These are phyloP conservation scores for Sporothrix dimorphospora DNA, from an alignment of 2,329 filamentous ascomycete genomes.

Conservation along the genomic window DNA sequence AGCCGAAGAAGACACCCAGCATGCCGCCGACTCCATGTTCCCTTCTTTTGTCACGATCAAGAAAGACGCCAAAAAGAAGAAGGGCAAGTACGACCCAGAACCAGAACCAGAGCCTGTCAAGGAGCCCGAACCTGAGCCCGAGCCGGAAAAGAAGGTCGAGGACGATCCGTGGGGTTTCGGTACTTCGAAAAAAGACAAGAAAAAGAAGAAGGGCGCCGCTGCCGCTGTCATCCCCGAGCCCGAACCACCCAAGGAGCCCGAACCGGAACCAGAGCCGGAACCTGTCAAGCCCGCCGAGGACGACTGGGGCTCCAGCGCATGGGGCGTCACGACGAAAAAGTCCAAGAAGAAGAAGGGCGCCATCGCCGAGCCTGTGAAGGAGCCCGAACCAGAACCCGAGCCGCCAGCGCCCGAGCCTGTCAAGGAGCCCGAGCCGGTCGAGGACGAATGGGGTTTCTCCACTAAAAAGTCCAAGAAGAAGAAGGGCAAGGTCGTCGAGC, in stretches of 20 bases:
- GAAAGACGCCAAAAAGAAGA: constrained; percentile 40
- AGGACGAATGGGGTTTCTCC: constrained; percentile 31
- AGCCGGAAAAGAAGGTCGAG: constrained; percentile 27
- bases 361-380: background rate
- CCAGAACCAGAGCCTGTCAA: constrained; percentile 25
- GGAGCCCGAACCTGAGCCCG: constrained; percentile 27
- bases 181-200: constrained; percentile 36
- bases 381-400: constrained; percentile 6
- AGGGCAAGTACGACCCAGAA: constrained; percentile 45
- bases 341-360: constrained; percentile 38
- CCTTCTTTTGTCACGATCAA: constrained; percentile 44
- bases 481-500: constrained; percentile 26
- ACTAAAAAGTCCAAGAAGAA: constrained; percentile 48
- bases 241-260: constrained; percentile 35
- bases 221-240: constrained; percentile 30
- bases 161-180: constrained; percentile 29
- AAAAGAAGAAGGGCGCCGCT: constrained; percentile 33
- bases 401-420: constrained; percentile 19
- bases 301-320: constrained; percentile 37
- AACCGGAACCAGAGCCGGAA: constrained; percentile 29
- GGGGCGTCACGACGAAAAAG: constrained; percentile 35
- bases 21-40: constrained; percentile 38
- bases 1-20: constrained; percentile 26
- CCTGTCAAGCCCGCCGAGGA: constrained; percentile 26
- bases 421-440: constrained; percentile 17